Percentiles rank a stretch among this genome's conserved stretches.
These are phyloP conservation scores for Cladobotryum protrusum DNA, from an alignment of 2,329 filamentous ascomycete species.

Conservation along the genomic window DNA sequence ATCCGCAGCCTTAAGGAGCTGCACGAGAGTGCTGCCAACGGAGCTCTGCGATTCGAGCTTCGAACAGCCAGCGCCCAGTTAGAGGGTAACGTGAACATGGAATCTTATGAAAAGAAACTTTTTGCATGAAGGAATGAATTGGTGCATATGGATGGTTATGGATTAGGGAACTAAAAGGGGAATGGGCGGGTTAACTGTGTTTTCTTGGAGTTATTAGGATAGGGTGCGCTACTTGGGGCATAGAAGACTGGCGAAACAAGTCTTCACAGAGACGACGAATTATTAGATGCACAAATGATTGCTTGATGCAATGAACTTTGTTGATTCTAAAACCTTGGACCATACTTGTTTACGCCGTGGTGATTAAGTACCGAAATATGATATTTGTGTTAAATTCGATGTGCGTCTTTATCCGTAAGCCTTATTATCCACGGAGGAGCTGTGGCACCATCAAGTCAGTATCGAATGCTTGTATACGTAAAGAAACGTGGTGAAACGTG, in stretches of 20 bases:
- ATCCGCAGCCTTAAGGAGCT: conserved; percentile 72
- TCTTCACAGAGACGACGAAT: conserved; percentile 8
- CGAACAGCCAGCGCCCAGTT: conserved; percentile 90
- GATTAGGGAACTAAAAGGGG: not conserved
- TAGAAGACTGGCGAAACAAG: conserved; percentile 9
- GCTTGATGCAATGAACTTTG: no score
- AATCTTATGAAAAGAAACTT: conserved; percentile 99
- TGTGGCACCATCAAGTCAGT: no score
- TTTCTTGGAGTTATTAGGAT: conserved; percentile 14
- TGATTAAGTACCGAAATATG: no score
- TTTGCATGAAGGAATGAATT: conserved; percentile 60
- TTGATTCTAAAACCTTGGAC: no score
- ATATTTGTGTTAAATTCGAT: no score
- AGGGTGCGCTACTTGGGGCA: conserved; percentile 3
- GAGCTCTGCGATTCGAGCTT: conserved; percentile 84
- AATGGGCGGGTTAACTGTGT: not conserved
- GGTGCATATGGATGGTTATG: conserved; percentile 12
- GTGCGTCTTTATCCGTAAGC: no score
- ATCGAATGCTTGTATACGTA: no score
- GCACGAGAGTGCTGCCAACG: conserved; percentile 66
- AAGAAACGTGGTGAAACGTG: no score
- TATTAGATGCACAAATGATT: no score
- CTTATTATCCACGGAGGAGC: no score
- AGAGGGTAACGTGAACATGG: conserved; percentile 96
- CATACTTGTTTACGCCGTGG: no score